Percentiles rank a stretch among this genome's conserved stretches.
Evolutionary conservation across 192 early-diverging fungal species (phyloP).

Genomic region (Coemansia sp.): DNA sequence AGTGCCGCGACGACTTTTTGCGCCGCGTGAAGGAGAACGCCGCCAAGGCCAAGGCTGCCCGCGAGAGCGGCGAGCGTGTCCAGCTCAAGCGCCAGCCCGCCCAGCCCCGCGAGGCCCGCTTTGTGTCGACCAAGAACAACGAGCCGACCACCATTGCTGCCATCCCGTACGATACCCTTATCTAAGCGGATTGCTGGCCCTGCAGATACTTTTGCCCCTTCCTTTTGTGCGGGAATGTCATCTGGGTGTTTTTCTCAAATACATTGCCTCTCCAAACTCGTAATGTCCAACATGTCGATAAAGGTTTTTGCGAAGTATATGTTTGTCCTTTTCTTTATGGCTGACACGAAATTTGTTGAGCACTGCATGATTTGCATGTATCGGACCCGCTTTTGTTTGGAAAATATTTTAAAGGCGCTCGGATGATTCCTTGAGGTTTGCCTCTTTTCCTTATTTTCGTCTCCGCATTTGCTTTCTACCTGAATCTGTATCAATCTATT

Average conservation of each 20-base stretch:
- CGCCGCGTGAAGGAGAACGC: slow-evolving; percentile 96
- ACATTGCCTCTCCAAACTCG: not conserved
- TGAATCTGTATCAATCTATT: not conserved
- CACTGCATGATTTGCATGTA: slow-evolving; percentile 1
- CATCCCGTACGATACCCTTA: slow-evolving; percentile 87
- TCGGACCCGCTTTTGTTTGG: not conserved
- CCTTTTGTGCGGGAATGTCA: not conserved
- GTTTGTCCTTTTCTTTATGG: not conserved
- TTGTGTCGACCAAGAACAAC: slow-evolving; percentile 86
- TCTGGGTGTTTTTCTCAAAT: not conserved
- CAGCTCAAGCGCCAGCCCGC: slow-evolving; percentile 89
- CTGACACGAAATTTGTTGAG: not conserved
- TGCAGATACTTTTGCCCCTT: not conserved
- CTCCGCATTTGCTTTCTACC: not conserved
- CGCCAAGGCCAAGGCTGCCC: slow-evolving; percentile 77
- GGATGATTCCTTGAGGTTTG: not conserved
- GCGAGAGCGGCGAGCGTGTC: slow-evolving; percentile 67
- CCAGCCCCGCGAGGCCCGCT: slow-evolving; percentile 82
- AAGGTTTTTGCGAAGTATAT: too few species aligned
- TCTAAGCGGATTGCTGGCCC: slow-evolving; percentile 24
- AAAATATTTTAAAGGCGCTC: not conserved
- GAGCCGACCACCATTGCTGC: slow-evolving; percentile 89
- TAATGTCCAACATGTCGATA: not conserved
- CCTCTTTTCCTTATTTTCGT: not conserved
- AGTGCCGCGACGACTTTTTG: slow-evolving; percentile 98